Base-by-base conservation (phyloP, 495 filamentous ascomycete genomes). In the Penicillium egyptiacum region DNA sequence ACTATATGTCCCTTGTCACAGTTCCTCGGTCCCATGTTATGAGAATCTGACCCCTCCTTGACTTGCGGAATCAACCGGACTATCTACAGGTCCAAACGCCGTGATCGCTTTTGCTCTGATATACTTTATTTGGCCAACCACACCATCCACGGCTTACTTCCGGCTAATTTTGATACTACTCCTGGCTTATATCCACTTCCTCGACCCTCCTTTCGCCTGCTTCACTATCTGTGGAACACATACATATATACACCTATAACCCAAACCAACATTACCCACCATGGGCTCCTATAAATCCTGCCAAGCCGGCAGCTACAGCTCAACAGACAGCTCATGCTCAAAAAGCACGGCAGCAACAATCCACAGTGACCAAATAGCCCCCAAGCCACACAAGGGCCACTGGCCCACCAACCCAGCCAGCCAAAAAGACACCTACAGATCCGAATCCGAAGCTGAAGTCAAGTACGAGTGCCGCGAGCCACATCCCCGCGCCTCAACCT, bases 341-440 rank as follows among this genome's bases (percentile, higher is more conserved):
- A 77, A 79, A 67, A 88, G 86, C 59, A 92, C 87, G 5, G 82
- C 81, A 14, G 83, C 86, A 28, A 91, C 88, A 10, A 76, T 84
- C 71, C 50, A 80, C 46, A 25, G 30, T 44, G 37, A 60, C 11
- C 50, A 50, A 45, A 26, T 35, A 10, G 40, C 17, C 39, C n/a
- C 17, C 14, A 40, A 39, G 16, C 50, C 16, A 6, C 8, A 7
- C 17, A 37, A 41, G 4, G 17, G 4, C 17, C 23, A 28, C 50
- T 28, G 35, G 35, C 28, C 10, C 25, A 41, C 45, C 25, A 30
- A 31, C 3, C 10, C 16, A 39, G 35, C 45, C 22, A 28, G 14
- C 17, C 45, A 7, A 12, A 48, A n/a, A 12, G 10, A 48, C 5
- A 31, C 17, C 11, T 48, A 48, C 26, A 31, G 51, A 72, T 77